A percentile compares a stretch with the other conserved stretches of the same genome.
phyloP scores from a whole-genome alignment of 257 asterid genomes.

The Mitragyna speciosa region DNA sequence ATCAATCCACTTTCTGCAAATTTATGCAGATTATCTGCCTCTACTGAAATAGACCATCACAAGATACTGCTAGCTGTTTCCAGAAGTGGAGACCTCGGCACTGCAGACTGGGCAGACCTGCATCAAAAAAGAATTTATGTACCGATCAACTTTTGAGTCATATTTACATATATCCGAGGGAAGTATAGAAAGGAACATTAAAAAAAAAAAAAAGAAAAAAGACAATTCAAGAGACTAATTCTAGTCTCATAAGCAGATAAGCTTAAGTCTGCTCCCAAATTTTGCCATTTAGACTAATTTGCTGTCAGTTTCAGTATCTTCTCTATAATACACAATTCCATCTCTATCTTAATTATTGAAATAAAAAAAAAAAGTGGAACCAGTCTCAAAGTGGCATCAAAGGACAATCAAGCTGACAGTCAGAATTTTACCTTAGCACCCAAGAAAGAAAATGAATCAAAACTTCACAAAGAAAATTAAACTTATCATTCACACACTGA shows the following conservation, averaged over 20 bases:
- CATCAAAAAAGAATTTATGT: constrained; percentile 27
- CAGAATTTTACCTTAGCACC: neutral
- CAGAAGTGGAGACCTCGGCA: constrained; percentile 71
- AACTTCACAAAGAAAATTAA: neutral
- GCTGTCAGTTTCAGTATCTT: neutral
- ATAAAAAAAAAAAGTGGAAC: neutral
- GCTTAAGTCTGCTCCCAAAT: neutral
- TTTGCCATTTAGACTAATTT: neutral
- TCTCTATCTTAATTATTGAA: neutral
- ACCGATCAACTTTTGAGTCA: constrained; percentile 5
- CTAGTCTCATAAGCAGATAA: neutral
- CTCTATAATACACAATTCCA: neutral
- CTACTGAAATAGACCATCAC: neutral
- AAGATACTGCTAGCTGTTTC: constrained; percentile 46
- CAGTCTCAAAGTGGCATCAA: neutral
- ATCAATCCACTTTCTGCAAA: neutral
- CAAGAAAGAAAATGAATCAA: neutral
- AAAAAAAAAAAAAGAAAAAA: too few species aligned
- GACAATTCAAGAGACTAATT: neutral
- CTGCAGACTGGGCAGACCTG: constrained; percentile 96
- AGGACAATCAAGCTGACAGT: neutral
- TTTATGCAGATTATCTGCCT: neutral
- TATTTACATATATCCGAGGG: neutral
- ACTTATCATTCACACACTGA: neutral
- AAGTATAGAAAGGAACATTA: neutral